Evolutionary conservation across 208 protist genomes (phyloP).

Genomic region (Plasmodiophora brassicae): DNA sequence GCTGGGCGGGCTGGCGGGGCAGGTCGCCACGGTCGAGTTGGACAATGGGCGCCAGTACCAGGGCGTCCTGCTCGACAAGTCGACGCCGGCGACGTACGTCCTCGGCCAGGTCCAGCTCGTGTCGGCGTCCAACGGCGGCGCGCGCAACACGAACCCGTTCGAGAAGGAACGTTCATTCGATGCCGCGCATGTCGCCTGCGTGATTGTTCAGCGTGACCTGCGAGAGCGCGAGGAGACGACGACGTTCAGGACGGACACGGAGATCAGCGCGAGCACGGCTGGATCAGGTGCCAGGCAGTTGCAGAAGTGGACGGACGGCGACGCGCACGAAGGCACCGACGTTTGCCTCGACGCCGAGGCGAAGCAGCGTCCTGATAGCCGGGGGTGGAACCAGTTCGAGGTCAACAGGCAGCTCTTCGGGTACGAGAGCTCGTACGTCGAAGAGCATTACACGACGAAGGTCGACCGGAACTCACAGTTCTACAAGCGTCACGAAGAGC

Average conservation of each 20-base stretch:
- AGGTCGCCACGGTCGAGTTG: neutral
- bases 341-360: neutral
- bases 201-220: neutral
- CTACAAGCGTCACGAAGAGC: neutral
- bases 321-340: neutral
- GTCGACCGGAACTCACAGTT: neutral
- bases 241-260: neutral
- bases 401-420: constrained; percentile 19
- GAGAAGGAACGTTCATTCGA: neutral
- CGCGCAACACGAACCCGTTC: neutral
- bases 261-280: neutral
- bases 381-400: neutral
- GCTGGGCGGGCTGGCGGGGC: neutral
- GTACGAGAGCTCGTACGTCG: neutral
- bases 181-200: neutral
- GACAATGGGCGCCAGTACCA: neutral
- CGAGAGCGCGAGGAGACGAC: neutral
- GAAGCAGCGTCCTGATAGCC: neutral
- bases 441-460: neutral
- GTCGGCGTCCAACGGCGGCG: neutral
- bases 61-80: neutral
- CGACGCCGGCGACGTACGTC: neutral
- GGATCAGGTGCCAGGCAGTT: neutral
- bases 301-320: neutral
- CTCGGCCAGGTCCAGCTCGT: neutral